phyloP scores from a whole-genome alignment of 2,329 filamentous ascomycete species.

The Davidsoniella neocaledoniae region DNA sequence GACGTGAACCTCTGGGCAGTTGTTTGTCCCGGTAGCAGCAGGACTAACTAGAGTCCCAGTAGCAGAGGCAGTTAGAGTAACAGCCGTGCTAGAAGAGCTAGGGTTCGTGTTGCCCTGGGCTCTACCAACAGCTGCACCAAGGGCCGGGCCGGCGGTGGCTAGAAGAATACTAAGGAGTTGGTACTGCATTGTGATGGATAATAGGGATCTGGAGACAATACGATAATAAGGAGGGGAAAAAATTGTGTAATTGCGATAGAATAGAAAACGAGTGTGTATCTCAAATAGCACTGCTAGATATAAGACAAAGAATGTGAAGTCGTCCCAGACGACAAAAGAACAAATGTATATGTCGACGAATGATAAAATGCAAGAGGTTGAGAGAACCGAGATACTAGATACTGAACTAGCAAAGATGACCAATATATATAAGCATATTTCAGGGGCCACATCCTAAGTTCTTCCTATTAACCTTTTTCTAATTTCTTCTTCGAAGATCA shows the following conservation, averaged over 20 bases:
- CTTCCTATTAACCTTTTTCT: no score
- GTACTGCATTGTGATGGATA: constrained; percentile 1
- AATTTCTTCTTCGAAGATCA: no score
- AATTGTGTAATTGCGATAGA: background rate
- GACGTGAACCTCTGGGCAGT: constrained; percentile 27
- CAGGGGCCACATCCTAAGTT: no score
- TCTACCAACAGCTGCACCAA: background rate
- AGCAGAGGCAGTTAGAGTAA: background rate
- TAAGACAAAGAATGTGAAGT: no score
- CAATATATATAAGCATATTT: no score
- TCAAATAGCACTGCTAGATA: no score
- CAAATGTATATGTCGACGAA: no score
- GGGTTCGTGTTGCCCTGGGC: background rate
- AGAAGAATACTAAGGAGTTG: background rate
- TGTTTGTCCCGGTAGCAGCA: background rate
- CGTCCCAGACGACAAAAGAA: no score
- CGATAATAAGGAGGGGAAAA: background rate
- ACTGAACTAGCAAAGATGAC: no score
- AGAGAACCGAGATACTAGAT: no score
- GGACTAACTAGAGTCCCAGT: background rate
- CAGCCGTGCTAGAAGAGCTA: background rate
- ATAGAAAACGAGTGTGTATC: no score
- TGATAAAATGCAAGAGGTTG: no score
- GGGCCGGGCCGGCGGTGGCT: background rate
- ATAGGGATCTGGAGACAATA: background rate